Evolutionary conservation across 2,329 filamentous ascomycete genomes (phyloP), one percentile per base, ranked within the genome.

Genomic region (Ploettnerulaceae sp.): DNA sequence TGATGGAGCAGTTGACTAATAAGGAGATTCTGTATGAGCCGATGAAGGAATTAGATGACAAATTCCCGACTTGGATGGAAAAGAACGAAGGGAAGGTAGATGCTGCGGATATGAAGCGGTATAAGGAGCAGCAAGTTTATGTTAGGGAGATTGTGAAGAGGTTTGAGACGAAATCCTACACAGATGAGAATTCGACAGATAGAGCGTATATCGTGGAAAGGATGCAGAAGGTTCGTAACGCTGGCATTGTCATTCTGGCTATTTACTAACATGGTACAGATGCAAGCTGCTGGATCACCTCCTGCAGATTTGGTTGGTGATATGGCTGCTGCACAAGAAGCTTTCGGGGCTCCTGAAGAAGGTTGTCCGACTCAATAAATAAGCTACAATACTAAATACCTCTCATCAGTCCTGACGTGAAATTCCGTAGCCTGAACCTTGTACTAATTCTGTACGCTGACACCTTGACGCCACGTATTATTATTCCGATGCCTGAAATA

Each of bases 1-100:
- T 97, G 89, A 97, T 98, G 91, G 89, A 97, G 69, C 90, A 98
- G 67, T 76, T 98, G 53, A 97, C 93, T 3, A 95, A 95, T 67
- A 97, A 95, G 72, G 93, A 97, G 58, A 96, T 98, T 53, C 70
- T 98, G 40, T 97, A 97, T 65, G 91, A 98, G 70, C 93, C 93
- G 2, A 96, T 98, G 89, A 95, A 95, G 71, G 93, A 98, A 69
- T 72, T 98, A 37, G 72, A 95, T 65, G 84, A 88, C 43, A 97
- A 96, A 67, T 98, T 93, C 63, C 91, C 90, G 0, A 81, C 70
- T 2, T 98, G 93, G 91, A 75, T 98, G 65, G 77, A 78, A 59
- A 84, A 86, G 68, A 91, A 96, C 65, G 73, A 74, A 57, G 76
- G 70, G 31, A 80, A 72, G 18, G 82, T 81, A 41, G 69, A 82